Evolutionary conservation across 495 filamentous ascomycete species (phyloP).

Genomic region (Penicillium salamii): DNA sequence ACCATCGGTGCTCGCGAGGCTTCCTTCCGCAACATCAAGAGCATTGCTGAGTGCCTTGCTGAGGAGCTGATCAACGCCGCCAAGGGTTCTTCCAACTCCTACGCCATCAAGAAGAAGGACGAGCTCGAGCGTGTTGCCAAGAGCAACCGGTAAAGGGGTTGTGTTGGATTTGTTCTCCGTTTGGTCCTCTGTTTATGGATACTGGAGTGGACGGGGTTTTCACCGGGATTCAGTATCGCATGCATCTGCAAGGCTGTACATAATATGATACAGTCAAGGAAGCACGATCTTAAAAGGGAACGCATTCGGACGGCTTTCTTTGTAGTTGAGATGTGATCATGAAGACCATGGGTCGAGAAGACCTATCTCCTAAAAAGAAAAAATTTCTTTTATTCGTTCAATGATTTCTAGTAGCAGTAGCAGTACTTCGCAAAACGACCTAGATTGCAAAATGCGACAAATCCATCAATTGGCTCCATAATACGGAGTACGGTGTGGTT

Average conservation of each 20-base stretch:
- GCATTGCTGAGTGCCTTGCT: constrained; percentile 94
- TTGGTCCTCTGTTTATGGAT: constrained; percentile 46
- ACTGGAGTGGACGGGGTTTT: constrained; percentile 49
- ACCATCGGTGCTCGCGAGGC: constrained; percentile 97
- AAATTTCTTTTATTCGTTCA: constrained; percentile 25
- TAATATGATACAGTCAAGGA: constrained; percentile 41
- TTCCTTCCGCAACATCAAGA: constrained; percentile 98
- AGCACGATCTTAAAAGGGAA: constrained; percentile 41
- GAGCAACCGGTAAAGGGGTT: constrained; percentile 86
- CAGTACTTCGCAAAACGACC: too few relatives aligned
- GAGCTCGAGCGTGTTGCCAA: constrained; percentile 99
- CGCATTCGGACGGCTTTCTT: constrained; percentile 45
- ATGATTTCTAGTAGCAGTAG: neutral
- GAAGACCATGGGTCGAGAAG: constrained; percentile 39
- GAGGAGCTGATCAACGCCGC: constrained; percentile 99
- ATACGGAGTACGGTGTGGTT: too few relatives aligned
- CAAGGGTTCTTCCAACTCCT: constrained; percentile 99
- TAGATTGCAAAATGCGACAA: too few relatives aligned
- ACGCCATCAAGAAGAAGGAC: constrained; percentile 99
- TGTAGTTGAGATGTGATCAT: constrained; percentile 49
- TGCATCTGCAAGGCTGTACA: constrained; percentile 48
- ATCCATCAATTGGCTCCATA: too few relatives aligned
- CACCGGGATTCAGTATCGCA: constrained; percentile 48
- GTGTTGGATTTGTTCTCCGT: constrained; percentile 46
- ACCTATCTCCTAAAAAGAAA: constrained; percentile 34